A percentile compares a stretch with the other conserved stretches of the same genome.
Evolutionary conservation across 106 monocot species (phyloP).

Genomic region (Cymbidium sinense): DNA sequence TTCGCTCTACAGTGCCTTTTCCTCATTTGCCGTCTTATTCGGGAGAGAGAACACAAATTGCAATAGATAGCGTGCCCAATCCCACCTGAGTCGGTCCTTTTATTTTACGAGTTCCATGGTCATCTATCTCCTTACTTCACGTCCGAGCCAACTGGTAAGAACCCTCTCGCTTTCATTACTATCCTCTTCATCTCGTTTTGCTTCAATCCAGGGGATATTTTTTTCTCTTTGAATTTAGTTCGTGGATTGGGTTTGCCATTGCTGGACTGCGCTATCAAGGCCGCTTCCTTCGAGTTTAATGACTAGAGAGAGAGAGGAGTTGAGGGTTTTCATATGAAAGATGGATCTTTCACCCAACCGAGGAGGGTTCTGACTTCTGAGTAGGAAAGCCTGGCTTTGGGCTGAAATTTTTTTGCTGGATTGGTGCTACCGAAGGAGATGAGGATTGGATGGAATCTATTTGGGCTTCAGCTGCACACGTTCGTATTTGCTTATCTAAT

Average conservation of each 20-base stretch:
- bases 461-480: too few relatives aligned
- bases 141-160: neutral
- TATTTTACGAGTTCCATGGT: neutral
- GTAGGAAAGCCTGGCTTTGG: neutral
- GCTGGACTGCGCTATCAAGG: neutral
- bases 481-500: conserved; percentile 33
- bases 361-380: neutral
- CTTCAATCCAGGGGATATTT: neutral
- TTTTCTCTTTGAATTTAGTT: neutral
- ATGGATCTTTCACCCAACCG: neutral
- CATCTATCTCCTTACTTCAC: neutral
- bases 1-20: neutral
- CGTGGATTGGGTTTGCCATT: neutral
- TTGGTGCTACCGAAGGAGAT: conserved; percentile 5
- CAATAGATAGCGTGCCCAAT: neutral
- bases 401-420: neutral
- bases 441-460: conserved; percentile 6
- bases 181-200: neutral
- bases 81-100: neutral
- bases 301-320: neutral
- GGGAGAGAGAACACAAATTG: neutral
- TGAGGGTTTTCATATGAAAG: neutral
- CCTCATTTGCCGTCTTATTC: neutral
- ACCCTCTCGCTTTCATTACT: neutral
- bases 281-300: neutral